Evolutionary conservation across 2,329 filamentous ascomycete genomes (phyloP), one percentile per base, ranked within the genome.

Genomic region (Arthrobotrys conoides): DNA sequence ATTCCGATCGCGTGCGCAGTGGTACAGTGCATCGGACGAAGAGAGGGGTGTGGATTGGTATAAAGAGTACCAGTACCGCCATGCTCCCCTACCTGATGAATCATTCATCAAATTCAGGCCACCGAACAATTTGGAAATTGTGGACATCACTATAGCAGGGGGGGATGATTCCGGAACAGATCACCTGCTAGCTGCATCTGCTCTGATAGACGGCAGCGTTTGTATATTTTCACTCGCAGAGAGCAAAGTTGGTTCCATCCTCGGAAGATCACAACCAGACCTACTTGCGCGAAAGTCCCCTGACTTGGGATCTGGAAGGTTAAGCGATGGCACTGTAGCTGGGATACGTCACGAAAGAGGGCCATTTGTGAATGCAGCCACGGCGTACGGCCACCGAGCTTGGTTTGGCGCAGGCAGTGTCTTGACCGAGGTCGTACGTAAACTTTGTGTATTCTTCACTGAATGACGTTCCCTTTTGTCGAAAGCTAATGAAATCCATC

Each of bases 11-110:
- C 75, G 27, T 14, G 68, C 55, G 9, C 75, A 64, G 12, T 55
- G 41, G 49, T 22, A 18, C 16, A 41, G 72, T 20, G 36, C 67
- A 14, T 33, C 30, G 5, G 78, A 80, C 5, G 24, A 75, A 1
- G 79, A 81, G 24, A 79, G 16, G 5, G 33, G 22, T 10, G 49
- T 82, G 18, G 81, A 82, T 64, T 82, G 81, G 81, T 82, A 82
- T 55, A 81, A 80, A 41, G 81, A 82, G 63, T 82, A 80, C 41
- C 80, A 81, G 46, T 82, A 81, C 24, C 81, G 81, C 4, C 66
- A 82, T 78, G 78, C 80, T 1, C 78, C 72, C 20, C 44, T 80
- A 12, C 75, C 77, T 1, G 64, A 77, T 27, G 46, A 71, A 44
- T 77, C 71, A 4, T 65, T 76, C 51, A 75, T 80, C 68, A 71